Evolutionary conservation across 306 rosid genomes (phyloP), one percentile per base, ranked within the genome.

Genomic region (Chamaecrista fasciculata): DNA sequence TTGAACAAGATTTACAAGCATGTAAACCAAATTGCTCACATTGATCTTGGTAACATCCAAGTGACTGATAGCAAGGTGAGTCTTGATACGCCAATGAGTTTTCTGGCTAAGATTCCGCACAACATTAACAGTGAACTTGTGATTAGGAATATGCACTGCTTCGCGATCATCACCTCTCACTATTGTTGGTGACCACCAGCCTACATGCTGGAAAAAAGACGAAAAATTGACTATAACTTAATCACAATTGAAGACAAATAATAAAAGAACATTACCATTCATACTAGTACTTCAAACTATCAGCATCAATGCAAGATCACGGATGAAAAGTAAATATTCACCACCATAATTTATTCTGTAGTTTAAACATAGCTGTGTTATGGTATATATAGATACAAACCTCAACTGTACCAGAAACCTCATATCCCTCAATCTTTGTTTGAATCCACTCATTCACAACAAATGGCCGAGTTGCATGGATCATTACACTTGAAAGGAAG

Each of bases 171-270:
- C 99, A 5, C 99, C 99, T 86, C 97, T 84, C 58, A 95, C 84
- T 59, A 95, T 95, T 51, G 99, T 91, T 57, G 99, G 96, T 23
- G 99, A 95, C 99, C 99, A 95, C 99, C 99, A 95, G 26, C 99
- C 97, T 71, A 95, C 96, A 56, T 95, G 97, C 99, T 95, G 80
- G 74, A 75, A 69, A 73, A 72, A 72, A 43, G 8, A 31, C 7
- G 66, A 58, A 51, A 77, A 11, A 40, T 69, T 59, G 47, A 74
- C 51, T 43, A 34, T 43, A 70, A 33, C 33, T 65, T 51, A 23
- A 39, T 25, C 65, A 34, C 62, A 49, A 62, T 14, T 53, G 18
- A 44, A 73, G 14, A 71, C 33, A 66, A 55, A 62, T 48, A 42
- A 49, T 19, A 11, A 81, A 81, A 64, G 63, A 71, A 73, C 52